These are phyloP conservation scores for Backusella macrospora DNA, from an alignment of 192 early-diverging fungal species.

Conservation along the genomic window DNA sequence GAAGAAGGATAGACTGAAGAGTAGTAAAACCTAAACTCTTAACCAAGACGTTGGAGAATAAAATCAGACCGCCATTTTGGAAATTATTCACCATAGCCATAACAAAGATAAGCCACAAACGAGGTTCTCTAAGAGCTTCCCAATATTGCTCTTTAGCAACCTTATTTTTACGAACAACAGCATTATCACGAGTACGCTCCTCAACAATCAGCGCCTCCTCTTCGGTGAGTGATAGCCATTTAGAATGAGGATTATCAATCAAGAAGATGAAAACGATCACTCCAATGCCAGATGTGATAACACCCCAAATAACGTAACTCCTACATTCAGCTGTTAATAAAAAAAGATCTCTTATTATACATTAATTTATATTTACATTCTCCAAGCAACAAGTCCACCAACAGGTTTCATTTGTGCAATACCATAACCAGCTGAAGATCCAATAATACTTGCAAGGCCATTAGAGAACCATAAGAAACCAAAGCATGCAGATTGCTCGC, in stretches of 20 bases:
- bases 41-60: conserved; percentile 20
- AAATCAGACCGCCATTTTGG: conserved; percentile 29
- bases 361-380: conserved; percentile 24
- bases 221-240: conserved; percentile 7
- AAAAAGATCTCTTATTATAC: neutral
- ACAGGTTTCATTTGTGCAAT: conserved; percentile 21
- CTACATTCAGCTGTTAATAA: neutral
- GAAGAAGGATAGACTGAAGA: conserved; percentile 9
- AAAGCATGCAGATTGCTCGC: conserved; percentile 22
- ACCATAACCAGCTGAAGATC: conserved; percentile 15
- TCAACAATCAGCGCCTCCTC: conserved; percentile 28
- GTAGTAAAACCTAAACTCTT: conserved; percentile 27
- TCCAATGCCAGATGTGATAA: conserved; percentile 19
- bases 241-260: conserved; percentile 24
- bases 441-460: conserved; percentile 22
- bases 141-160: conserved; percentile 26
- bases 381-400: conserved; percentile 24
- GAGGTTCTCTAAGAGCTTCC: conserved; percentile 31
- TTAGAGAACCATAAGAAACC: conserved; percentile 15
- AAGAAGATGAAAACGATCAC: conserved; percentile 28
- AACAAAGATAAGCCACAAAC: conserved; percentile 19
- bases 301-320: conserved; percentile 34
- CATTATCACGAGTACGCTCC: conserved; percentile 29
- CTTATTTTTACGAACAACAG: neutral
- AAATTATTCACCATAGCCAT: conserved; percentile 10